Conservation (phyloP, 176 grass and related monocot genomes). For the Ensete ventricosum region DNA sequence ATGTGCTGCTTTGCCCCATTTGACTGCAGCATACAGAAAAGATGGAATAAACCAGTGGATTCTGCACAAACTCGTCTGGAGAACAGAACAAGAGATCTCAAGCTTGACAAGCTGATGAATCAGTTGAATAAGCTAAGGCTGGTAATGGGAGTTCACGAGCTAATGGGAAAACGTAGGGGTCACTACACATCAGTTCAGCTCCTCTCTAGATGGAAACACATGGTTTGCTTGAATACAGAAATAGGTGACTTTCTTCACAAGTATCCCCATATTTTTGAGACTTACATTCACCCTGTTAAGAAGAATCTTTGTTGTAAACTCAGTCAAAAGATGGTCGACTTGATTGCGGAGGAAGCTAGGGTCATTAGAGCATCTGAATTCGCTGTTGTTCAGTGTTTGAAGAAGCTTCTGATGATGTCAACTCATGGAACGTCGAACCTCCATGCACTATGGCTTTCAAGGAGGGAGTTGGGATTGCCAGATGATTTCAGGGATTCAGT, state of each 20-base stretch:
- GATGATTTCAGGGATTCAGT: slow-evolving; percentile 47
- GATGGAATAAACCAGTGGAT: slow-evolving; percentile 57
- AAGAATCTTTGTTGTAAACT: slow-evolving; percentile 42
- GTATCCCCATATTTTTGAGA: slow-evolving; percentile 46
- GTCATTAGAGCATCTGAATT: slow-evolving; percentile 31
- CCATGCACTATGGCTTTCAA: slow-evolving; percentile 43
- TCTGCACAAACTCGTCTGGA: slow-evolving; percentile 47
- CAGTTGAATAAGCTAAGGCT: slow-evolving; percentile 44
- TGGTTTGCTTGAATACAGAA: slow-evolving; percentile 38
- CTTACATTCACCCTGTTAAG: slow-evolving; percentile 41
- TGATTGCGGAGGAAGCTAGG: slow-evolving; percentile 40
- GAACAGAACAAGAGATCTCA: slow-evolving; percentile 49
- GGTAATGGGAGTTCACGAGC: slow-evolving; percentile 31
- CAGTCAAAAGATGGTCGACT: slow-evolving; percentile 33
- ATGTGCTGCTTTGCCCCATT: slow-evolving; percentile 23
- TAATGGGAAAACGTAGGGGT: slow-evolving; percentile 50
- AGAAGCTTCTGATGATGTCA: slow-evolving; percentile 56
- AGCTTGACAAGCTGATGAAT: slow-evolving; percentile 46
- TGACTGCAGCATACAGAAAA: slow-evolving; percentile 17
- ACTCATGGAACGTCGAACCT: slow-evolving; percentile 26
- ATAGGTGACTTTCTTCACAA: slow-evolving; percentile 38
- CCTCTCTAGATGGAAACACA: slow-evolving; percentile 44
- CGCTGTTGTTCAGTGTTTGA: slow-evolving; percentile 26
- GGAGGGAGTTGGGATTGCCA: slow-evolving; percentile 42
- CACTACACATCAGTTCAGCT: slow-evolving; percentile 50